Evolutionary conservation across 176 grass and related monocot species (phyloP).

Genomic region (Poa annua): DNA sequence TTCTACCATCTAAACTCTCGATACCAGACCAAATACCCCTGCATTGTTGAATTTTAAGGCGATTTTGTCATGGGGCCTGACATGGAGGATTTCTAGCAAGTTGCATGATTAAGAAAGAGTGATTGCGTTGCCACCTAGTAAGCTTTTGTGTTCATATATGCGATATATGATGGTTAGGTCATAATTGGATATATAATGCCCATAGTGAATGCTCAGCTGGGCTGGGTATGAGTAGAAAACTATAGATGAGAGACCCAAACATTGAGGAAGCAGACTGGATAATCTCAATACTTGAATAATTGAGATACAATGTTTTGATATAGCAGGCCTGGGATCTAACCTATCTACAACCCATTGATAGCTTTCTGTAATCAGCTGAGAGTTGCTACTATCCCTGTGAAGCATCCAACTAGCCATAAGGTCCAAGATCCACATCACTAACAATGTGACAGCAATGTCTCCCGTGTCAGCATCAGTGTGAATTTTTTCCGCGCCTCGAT

Average conservation of each 20-base stretch:
- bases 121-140: background rate
- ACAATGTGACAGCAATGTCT: background rate
- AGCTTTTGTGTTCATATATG: conserved; percentile 17
- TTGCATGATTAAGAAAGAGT: background rate
- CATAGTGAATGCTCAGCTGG: background rate
- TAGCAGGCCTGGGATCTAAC: background rate
- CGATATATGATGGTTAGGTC: background rate
- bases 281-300: conserved; percentile 15
- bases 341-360: background rate
- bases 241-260: background rate
- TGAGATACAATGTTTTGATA: background rate
- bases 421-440: background rate
- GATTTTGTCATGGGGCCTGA: background rate
- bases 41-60: background rate
- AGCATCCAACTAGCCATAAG: background rate
- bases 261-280: conserved; percentile 2
- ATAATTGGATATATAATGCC: background rate
- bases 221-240: background rate
- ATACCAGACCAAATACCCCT: background rate
- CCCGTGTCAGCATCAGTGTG: background rate
- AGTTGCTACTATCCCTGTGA: background rate
- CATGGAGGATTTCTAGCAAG: background rate
- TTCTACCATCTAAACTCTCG: background rate
- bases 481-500: background rate
- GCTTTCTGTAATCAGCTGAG: background rate